Percentiles rank a stretch among this genome's conserved stretches.
Evolutionary conservation across 2,329 filamentous ascomycete genomes (phyloP).

Genomic region (Botrytis galanthina): DNA sequence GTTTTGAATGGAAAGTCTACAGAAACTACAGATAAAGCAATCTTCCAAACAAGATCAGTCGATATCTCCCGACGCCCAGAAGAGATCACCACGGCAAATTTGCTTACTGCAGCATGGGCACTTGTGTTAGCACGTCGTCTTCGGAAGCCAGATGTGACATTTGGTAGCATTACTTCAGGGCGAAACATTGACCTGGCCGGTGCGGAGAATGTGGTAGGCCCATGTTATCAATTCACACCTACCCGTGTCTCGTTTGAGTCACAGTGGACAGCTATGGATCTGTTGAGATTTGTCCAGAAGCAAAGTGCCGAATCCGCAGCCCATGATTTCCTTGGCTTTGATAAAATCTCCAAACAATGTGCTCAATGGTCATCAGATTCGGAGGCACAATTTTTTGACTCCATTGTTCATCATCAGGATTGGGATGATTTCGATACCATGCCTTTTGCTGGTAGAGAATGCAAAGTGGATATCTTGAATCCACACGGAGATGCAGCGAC

Average conservation of each 20-base stretch:
- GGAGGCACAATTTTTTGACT: constrained; percentile 37
- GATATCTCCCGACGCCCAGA: constrained; percentile 30
- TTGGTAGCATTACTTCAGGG: constrained; percentile 41
- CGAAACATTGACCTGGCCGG: constrained; percentile 42
- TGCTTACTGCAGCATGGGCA: constrained; percentile 46
- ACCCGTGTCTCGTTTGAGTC: constrained; percentile 43
- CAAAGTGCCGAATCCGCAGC: constrained; percentile 38
- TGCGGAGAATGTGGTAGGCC: constrained; percentile 44
- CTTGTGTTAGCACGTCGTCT: constrained; percentile 40
- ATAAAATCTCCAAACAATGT: constrained; percentile 39
- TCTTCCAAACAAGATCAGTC: constrained; percentile 38
- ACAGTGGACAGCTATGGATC: constrained; percentile 38
- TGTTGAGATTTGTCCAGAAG: constrained; percentile 38
- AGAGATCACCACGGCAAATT: constrained; percentile 44
- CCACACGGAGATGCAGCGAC: constrained; percentile 42
- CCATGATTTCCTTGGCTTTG: constrained; percentile 41
- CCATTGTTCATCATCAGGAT: constrained; percentile 42
- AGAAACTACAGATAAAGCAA: constrained; percentile 31
- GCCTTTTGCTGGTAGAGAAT: constrained; percentile 40
- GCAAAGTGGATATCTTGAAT: constrained; percentile 39
- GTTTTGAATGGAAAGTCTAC: constrained; percentile 22
- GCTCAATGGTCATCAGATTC: constrained; percentile 36
- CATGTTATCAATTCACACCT: constrained; percentile 47
- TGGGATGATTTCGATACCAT: constrained; percentile 44
- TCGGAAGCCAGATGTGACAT: constrained; percentile 28